A percentile compares a stretch with the other conserved stretches of the same genome.
Conservation (phyloP, 768 basidiomycete genomes). For the Epithele typhae region DNA sequence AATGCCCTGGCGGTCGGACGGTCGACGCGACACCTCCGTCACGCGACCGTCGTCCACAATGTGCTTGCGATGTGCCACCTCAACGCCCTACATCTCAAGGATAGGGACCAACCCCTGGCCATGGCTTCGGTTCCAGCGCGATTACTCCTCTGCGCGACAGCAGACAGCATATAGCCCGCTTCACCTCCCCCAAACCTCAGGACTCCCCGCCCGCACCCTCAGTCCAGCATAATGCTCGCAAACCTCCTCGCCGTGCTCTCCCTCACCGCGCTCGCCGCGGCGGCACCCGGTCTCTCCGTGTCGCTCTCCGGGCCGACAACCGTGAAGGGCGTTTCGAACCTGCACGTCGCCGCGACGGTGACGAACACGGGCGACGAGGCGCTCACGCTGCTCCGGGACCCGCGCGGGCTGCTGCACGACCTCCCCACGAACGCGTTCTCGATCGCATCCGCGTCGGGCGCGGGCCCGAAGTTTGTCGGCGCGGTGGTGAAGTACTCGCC, state of each 20-base stretch:
- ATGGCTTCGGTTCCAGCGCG: too few species aligned
- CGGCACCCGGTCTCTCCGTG: conserved; percentile 31
- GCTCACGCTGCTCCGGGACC: conserved; percentile 43
- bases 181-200: too few species aligned
- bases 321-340: conserved; percentile 33
- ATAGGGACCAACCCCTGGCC: too few species aligned
- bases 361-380: conserved; percentile 45
- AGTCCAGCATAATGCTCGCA: too few species aligned
- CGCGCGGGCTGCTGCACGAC: conserved; percentile 34
- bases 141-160: too few species aligned
- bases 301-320: conserved; percentile 33
- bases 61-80: too few species aligned
- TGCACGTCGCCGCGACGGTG: conserved; percentile 38
- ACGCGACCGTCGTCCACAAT: too few species aligned
- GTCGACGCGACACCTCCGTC: too few species aligned
- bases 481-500: conserved; percentile 40
- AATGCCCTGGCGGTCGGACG: too few species aligned
- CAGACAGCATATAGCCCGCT: too few species aligned
- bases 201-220: too few species aligned
- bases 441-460: conserved; percentile 32
- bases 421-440: conserved; percentile 40
- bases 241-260: conserved; percentile 31
- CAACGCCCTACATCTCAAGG: too few species aligned
- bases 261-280: conserved; percentile 31
- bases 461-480: conserved; percentile 37